Base-by-base conservation (phyloP, 1,284 basidiomycete genomes). In the Ceratorhiza oryzae-sativae region DNA sequence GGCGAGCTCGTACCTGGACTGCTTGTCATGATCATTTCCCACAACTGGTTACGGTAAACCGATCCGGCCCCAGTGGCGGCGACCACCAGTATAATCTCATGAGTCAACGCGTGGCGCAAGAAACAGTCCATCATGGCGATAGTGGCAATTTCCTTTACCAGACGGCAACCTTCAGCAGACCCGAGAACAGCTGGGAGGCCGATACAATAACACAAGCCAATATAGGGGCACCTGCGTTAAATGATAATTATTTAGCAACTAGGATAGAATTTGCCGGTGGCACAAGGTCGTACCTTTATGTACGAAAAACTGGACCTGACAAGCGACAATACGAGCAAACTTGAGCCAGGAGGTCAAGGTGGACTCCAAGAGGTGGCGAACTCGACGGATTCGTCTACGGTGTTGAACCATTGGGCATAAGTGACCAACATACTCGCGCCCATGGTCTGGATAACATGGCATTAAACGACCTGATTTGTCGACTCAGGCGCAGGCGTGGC, bases 391-490 rank as follows among this genome's bases (percentile, higher is more conserved):
- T 4, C 15, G 25, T 15, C 30, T 25, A 9, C 45, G 60, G n/a
- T 46, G 60, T 13, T 36, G 30, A 20, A n/a, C 60, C 10, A 32
- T 4, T 48, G 20, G 60, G n/a, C 60, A 62, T 27, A 62, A 23
- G 1, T 30, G 60, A 23, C 60, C 60, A 5, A 36, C 30, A 15
- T 36, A 36, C 30, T 62, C 39, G 15, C 27, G 34, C 49, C 30
- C 49, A 3, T 8, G 18, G 5, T 4, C n/a, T 6, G 56, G 56
- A 45, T 49, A 49, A 32, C 60, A 62, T 4, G 60, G 45, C 1
- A 62, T 9, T 39, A 62, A 41, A 2, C 60, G 60, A 15, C 60
- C 60, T 1, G 18, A 34, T 49, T 20, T 9, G 45, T 62, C 60
- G 20, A 48, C 2, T 8, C 49, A 27, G 10, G 32, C 45, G 45